Conservation (phyloP, 768 basidiomycete genomes). For the Pleurotus ostreatus region DNA sequence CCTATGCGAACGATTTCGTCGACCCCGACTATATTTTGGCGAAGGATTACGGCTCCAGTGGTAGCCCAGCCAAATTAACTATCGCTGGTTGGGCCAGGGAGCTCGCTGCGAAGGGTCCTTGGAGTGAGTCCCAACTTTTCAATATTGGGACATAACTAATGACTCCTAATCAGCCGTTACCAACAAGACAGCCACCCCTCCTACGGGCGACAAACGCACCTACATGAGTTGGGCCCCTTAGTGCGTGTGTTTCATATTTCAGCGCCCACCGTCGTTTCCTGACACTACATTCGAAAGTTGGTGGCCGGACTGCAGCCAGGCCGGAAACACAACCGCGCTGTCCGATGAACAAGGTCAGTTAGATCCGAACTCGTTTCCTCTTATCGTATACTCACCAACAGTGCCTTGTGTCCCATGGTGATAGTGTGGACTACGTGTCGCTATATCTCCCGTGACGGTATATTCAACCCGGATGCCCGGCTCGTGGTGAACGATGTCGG, state of each 20-base stretch:
- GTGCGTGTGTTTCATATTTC: conserved; percentile 29
- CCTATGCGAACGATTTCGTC: conserved; percentile 55
- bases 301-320: conserved; percentile 61
- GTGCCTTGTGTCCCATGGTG: conserved; percentile 5
- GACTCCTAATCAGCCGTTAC: conserved; percentile 37
- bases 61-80: conserved; percentile 40
- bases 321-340: conserved; percentile 54
- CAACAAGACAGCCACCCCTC: conserved; percentile 41
- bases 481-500: conserved; percentile 48
- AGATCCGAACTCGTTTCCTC: background rate
- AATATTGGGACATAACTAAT: background rate
- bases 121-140: conserved; percentile 37
- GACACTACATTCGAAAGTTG: conserved; percentile 28
- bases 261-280: background rate
- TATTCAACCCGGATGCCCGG: conserved; percentile 62
- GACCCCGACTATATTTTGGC: conserved; percentile 45
- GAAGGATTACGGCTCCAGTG: conserved; percentile 36
- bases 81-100: conserved; percentile 44
- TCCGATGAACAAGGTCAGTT: conserved; percentile 46
- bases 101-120: conserved; percentile 42
- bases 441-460: conserved; percentile 54
- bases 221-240: conserved; percentile 74
- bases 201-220: conserved; percentile 53
- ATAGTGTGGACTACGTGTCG: conserved; percentile 57
- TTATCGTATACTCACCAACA: background rate